These are phyloP conservation scores for Coprinellus micaceus DNA, from an alignment of 768 basidiomycete species.

Conservation along the genomic window DNA sequence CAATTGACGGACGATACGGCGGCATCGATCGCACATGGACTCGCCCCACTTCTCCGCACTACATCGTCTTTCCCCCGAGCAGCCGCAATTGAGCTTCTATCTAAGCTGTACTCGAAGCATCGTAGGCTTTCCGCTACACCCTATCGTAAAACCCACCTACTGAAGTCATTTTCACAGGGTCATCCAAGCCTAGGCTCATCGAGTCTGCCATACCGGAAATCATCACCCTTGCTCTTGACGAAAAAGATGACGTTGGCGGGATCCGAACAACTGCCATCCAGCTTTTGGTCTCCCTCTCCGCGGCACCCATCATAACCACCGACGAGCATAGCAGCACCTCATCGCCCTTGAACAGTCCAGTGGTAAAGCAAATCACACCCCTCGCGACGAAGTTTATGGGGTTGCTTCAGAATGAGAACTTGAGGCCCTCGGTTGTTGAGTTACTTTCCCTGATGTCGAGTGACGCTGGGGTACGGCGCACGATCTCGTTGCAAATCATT, in stretches of 20 bases:
- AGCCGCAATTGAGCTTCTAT: not conserved
- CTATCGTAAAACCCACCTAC: not conserved
- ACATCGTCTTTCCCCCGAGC: not conserved
- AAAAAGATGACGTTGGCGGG: conserved; percentile 1
- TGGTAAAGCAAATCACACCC: not conserved
- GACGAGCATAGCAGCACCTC: not conserved
- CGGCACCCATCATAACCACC: not conserved
- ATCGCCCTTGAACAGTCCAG: not conserved
- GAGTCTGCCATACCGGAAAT: not conserved
- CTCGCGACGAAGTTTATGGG: not conserved
- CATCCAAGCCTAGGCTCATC: not conserved
- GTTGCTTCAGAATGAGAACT: not conserved
- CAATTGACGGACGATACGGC: not conserved
- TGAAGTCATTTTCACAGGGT: not conserved
- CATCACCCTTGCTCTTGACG: not conserved
- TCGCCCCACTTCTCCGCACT: not conserved
- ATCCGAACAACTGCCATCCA: not conserved
- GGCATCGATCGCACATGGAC: not conserved
- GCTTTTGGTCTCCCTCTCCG: not conserved
- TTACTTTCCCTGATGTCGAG: conserved; percentile 4
- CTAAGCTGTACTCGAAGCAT: not conserved
- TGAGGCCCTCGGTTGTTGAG: not conserved
- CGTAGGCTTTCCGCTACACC: not conserved
- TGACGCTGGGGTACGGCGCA: not conserved
- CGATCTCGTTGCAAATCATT: not conserved